Evolutionary conservation across 2,329 filamentous ascomycete species (phyloP), one percentile per base, ranked within the genome.

Genomic region (Colletotrichum aenigma): DNA sequence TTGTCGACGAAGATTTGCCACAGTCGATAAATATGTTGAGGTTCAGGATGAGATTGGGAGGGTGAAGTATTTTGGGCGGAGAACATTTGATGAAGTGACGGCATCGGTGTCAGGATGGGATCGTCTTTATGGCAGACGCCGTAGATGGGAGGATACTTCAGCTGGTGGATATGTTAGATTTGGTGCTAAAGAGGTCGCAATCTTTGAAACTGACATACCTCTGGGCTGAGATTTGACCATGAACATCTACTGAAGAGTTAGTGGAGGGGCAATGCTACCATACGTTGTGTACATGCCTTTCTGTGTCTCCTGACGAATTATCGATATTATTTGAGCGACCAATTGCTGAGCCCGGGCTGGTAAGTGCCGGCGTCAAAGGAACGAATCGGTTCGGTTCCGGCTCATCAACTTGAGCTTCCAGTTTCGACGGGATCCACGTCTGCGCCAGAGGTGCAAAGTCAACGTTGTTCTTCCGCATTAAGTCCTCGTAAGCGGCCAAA

Each of bases 1-100:
- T 72, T 77, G 43, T 84, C 83, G 16, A 83, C 78, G 38, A 83
- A 84, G 0, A 75, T 73, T n/a, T 85, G 81, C 83, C 83, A 84
- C 8, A 82, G 70, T 6, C 77, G 79, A 28, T 80, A 81, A 7
- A 83, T 81, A 0, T 79, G 78, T 4, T 78, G 79, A 7, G 83
- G 81, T 3, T 84, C 81, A 1, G 83, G 83, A 9, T 84, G 82
- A 1, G 79, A 6, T 1, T 78, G 61, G 9, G 71, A 38, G 7
- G 72, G 3, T 4, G 43, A 30, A 4, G 58, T 30, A 0, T 74
- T n/a, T 0, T 12, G 16, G 3, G 34, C 52, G 7, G 70, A 38
- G 2, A 79, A 10, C 6, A 79, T 61, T 4, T 30, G 15, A 4
- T 76, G 60, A 0, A 81, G 69, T 3, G 74, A 4, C 21, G 76